These are phyloP conservation scores for Aspergillus fumigatiaffinis DNA, from an alignment of 2,329 filamentous ascomycete genomes.

Conservation along the genomic window DNA sequence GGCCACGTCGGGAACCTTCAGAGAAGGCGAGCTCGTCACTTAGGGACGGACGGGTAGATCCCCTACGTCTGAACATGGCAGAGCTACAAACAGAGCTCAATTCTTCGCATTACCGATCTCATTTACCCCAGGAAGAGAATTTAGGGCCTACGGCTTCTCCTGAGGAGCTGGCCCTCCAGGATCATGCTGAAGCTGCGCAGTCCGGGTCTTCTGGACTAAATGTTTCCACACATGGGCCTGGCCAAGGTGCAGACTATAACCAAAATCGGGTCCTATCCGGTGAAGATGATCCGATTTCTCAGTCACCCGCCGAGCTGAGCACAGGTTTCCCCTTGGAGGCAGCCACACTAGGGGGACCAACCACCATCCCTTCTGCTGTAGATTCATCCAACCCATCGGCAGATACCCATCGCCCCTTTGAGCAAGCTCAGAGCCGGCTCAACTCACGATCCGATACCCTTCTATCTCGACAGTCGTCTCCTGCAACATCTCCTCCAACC, in stretches of 20 bases:
- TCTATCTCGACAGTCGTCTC: conserved; percentile 38
- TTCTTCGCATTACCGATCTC: conserved; percentile 13
- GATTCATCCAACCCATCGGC: conserved; percentile 7
- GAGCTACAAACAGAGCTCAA: conserved; percentile 28
- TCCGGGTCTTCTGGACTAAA: conserved; percentile 10
- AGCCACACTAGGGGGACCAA: conserved; percentile 21
- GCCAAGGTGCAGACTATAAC: conserved; percentile 15
- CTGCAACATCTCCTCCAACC: conserved; percentile 37
- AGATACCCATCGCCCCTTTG: conserved; percentile 10
- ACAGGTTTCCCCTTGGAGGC: conserved; percentile 29
- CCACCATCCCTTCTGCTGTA: conserved; percentile 12
- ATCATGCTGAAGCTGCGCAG: conserved; percentile 10
- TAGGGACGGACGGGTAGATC: conserved; percentile 24
- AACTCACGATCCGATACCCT: conserved; percentile 39
- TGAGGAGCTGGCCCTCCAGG: conserved; percentile 14
- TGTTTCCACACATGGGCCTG: conserved; percentile 9
- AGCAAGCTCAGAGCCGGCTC: conserved; percentile 15
- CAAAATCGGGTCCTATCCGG: conserved; percentile 22
- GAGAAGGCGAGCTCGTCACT: conserved; percentile 10
- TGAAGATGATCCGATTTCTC: conserved; percentile 36
- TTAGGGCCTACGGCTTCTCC: conserved; percentile 10
- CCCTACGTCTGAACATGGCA: conserved; percentile 28
- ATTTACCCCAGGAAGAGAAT: conserved; percentile 9
- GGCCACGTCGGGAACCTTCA: conserved; percentile 11
- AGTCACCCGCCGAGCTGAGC: conserved; percentile 38